Evolutionary conservation across 331 rosid species (phyloP).

Genomic region (Pyracantha coccinea): DNA sequence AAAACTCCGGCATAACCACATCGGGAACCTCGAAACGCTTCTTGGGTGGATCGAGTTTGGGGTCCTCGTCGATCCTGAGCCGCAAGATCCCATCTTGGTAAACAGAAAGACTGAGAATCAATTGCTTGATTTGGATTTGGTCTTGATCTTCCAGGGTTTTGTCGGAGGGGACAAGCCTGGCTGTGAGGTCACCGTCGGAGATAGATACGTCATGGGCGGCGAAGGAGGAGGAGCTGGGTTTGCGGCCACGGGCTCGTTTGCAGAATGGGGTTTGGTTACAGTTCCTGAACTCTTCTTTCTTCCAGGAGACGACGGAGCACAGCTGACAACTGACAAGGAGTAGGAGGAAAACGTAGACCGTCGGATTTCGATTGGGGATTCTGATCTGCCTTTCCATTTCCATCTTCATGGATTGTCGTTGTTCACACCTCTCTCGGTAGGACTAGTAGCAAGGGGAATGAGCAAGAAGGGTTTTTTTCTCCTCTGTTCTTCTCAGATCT

Average conservation of each 20-base stretch:
- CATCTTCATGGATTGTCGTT: background rate
- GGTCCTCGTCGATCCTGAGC: slow-evolving; percentile 78
- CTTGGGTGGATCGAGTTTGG: slow-evolving; percentile 39
- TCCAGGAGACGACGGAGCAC: slow-evolving; percentile 60
- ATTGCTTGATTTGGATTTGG: slow-evolving; percentile 25
- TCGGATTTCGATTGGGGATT: background rate
- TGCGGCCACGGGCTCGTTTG: slow-evolving; percentile 72
- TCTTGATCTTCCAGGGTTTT: slow-evolving; percentile 8
- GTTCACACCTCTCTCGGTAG: background rate
- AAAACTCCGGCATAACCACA: slow-evolving; percentile 58
- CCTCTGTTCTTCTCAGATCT: background rate
- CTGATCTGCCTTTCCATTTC: slow-evolving; percentile 18
- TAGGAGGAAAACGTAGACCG: slow-evolving; percentile 20
- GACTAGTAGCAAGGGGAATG: background rate
- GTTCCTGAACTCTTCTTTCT: slow-evolving; percentile 78
- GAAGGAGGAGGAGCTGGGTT: slow-evolving; percentile 51
- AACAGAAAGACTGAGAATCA: slow-evolving; percentile 68
- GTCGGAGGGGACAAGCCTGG: slow-evolving; percentile 29
- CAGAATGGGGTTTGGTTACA: slow-evolving; percentile 93
- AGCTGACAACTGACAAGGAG: slow-evolving; percentile 31
- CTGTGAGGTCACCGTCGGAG: slow-evolving; percentile 30
- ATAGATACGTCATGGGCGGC: slow-evolving; percentile 43
- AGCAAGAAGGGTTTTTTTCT: background rate
- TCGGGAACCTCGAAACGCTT: slow-evolving; percentile 78
- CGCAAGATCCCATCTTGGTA: slow-evolving; percentile 61